A percentile compares a stretch with the other conserved stretches of the same genome.
phyloP scores from a whole-genome alignment of 75 land plant species.

The Ceratopteris richardii region DNA sequence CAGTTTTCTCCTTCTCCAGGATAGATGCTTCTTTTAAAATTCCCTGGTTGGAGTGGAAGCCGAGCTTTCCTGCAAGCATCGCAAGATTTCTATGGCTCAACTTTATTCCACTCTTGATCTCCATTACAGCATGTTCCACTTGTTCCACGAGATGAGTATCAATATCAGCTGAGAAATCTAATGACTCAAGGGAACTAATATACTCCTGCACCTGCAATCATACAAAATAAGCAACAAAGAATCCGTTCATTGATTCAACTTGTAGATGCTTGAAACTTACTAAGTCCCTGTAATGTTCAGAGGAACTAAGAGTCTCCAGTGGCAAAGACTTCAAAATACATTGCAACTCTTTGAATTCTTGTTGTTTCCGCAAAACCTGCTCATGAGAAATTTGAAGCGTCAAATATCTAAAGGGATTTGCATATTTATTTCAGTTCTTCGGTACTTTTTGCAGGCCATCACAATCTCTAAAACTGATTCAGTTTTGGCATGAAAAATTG shows the following conservation, averaged over 20 bases:
- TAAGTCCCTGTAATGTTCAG: not conserved
- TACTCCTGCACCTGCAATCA: slow-evolving; percentile 4
- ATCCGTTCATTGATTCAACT: not conserved
- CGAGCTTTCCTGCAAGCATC: slow-evolving; percentile 25
- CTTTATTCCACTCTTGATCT: slow-evolving; percentile 6
- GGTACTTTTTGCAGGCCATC: too few relatives aligned
- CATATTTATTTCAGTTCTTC: too few relatives aligned
- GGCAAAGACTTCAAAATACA: not conserved
- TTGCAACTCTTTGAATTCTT: not conserved
- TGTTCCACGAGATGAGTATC: slow-evolving; percentile 10
- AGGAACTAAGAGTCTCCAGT: not conserved
- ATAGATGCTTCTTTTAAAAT: slow-evolving; percentile 46
- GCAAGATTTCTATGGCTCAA: slow-evolving; percentile 21
- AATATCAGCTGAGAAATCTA: not conserved
- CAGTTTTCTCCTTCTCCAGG: slow-evolving; percentile 42
- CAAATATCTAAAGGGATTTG: not conserved
- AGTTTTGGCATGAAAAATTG: too few relatives aligned
- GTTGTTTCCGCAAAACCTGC: slow-evolving; percentile 2
- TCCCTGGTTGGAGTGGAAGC: slow-evolving; percentile 41
- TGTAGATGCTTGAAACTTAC: not conserved
- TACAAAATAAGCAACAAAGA: not conserved
- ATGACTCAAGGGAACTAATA: not conserved
- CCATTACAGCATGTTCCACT: slow-evolving; percentile 14
- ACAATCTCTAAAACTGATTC: too few relatives aligned
- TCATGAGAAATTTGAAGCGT: too few relatives aligned